Evolutionary conservation across 1,284 basidiomycete species (phyloP), one percentile per base, ranked within the genome.

Genomic region (Cerrena zonata): DNA sequence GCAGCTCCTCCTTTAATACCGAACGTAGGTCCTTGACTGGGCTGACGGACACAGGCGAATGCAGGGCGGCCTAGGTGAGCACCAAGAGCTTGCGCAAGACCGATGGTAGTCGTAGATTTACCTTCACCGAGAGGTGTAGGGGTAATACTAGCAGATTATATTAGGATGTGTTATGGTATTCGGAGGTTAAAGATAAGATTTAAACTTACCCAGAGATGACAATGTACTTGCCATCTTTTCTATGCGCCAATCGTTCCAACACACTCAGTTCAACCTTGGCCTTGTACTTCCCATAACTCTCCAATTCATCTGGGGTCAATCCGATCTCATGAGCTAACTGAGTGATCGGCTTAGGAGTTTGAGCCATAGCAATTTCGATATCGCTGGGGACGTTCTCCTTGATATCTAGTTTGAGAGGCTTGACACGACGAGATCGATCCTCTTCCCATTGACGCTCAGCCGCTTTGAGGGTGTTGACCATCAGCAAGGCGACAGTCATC

Each of bases 1-100:
- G 95, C 95, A 27, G 95, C 96, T 63, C 96, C 96, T 61, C 95
- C 95, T 74, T 99, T 99, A 78, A 99, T 97, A 65, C 96, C 95
- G 65, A 99, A 99, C 0, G 95, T 99, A 25, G 95, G 95, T 15
- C 96, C 95, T 69, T 99, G 95, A 69, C 92, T 95, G 2, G 95
- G 95, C 68, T 99, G 96, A 54, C 95, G 89, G n/a, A 99, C 94
- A 69, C 94, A 97, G 47, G 96, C 96, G 70, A 98, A 99, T 10
- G 93, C 82, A 15, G 91, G 86, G 57, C 95, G 92, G 55, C 86
- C 84, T 34, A 99, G 81, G 66, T 97, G 94, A 45, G 94, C 95
- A 52, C 94, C 94, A 55, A 99, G 81, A 24, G 95, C 95, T 70
- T 99, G 95, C 4, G 93, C 93, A 51, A 99, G 79, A 65, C 95